phyloP scores from a whole-genome alignment of 805 yeast genomes.

The Ogataea minuta region DNA sequence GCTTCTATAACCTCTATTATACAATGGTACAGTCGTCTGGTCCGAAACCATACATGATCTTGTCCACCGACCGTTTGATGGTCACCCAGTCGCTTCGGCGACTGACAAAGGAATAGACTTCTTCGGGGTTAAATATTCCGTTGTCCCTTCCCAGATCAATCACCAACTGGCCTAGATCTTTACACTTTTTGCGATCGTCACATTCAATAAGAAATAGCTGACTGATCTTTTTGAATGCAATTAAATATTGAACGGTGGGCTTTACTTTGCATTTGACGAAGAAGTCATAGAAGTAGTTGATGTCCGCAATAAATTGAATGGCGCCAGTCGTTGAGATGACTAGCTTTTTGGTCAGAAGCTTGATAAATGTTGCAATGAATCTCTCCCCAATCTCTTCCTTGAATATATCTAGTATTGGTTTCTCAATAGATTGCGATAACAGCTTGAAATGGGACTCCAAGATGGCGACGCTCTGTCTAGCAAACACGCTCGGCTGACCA shows the following conservation, averaged over 20 bases:
- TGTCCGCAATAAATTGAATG: conserved; percentile 72
- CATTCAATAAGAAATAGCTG: conserved; percentile 73
- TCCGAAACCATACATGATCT: conserved; percentile 91
- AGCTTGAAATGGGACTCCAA: conserved; percentile 70
- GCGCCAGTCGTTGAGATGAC: conserved; percentile 82
- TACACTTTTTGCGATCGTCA: conserved; percentile 62
- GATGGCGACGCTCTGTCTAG: conserved; percentile 57
- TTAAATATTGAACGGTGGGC: conserved; percentile 71
- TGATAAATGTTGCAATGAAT: conserved; percentile 72
- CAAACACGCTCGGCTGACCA: conserved; percentile 55
- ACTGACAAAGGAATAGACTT: conserved; percentile 87
- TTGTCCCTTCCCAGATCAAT: conserved; percentile 82
- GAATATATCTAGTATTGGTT: conserved; percentile 83
- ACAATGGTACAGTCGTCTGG: conserved; percentile 69
- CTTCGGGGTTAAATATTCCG: conserved; percentile 89
- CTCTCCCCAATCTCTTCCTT: conserved; percentile 93
- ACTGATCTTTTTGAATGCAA: conserved; percentile 80
- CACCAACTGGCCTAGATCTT: conserved; percentile 78
- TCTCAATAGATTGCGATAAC: conserved; percentile 80
- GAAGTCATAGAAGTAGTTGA: conserved; percentile 76
- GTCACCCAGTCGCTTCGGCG: conserved; percentile 82
- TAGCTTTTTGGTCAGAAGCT: conserved; percentile 65
- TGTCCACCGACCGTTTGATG: conserved; percentile 80
- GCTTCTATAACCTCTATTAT: conserved; percentile 29
- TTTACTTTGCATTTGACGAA: conserved; percentile 60